A percentile compares a stretch with the other conserved stretches of the same genome.
phyloP scores from a whole-genome alignment of 495 filamentous ascomycete species.

The Astrocystis sublimbata region DNA sequence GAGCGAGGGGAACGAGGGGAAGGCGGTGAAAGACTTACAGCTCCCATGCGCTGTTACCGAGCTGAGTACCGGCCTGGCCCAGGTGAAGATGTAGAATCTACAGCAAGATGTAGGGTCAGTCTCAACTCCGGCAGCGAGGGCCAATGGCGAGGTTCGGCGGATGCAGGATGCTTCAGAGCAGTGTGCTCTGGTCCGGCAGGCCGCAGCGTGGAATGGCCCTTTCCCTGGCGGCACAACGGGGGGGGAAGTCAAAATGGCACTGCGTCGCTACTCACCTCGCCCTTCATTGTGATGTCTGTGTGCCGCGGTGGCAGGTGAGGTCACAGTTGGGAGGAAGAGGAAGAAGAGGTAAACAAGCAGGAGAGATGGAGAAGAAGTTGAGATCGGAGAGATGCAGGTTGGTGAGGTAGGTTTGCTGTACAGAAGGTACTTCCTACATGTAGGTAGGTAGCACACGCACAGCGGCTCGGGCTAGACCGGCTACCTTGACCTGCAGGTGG shows the following conservation, averaged over 20 bases:
- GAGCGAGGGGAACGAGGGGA: not conserved
- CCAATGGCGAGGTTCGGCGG: not conserved
- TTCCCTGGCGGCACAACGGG: slow-evolving; percentile 2
- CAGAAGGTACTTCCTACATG: too few relatives aligned
- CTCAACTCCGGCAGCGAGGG: not conserved
- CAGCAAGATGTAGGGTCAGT: slow-evolving; percentile 9
- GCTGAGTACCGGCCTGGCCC: slow-evolving; percentile 90
- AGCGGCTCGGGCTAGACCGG: slow-evolving; percentile 21
- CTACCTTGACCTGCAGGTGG: too few relatives aligned
- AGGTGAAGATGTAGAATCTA: slow-evolving; percentile 89
- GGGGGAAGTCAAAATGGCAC: slow-evolving; percentile 3
- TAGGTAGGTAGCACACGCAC: slow-evolving; percentile 30
- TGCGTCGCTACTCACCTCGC: slow-evolving; percentile 34
- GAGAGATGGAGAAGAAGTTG: slow-evolving; percentile 20
- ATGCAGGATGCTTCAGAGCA: too few relatives aligned
- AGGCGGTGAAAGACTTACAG: slow-evolving; percentile 68
- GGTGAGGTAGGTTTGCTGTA: too few relatives aligned
- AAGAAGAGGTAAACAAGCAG: too few relatives aligned
- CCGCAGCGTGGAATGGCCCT: too few relatives aligned
- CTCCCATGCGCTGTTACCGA: slow-evolving; percentile 94
- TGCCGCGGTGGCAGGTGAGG: slow-evolving; percentile 21
- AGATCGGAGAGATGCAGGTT: slow-evolving; percentile 22
- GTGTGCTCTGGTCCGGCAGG: too few relatives aligned
- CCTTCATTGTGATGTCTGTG: slow-evolving; percentile 37
- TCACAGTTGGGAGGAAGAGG: slow-evolving; percentile 15